phyloP scores from a whole-genome alignment of 768 basidiomycete genomes.

The Termitomyces titanicus region DNA sequence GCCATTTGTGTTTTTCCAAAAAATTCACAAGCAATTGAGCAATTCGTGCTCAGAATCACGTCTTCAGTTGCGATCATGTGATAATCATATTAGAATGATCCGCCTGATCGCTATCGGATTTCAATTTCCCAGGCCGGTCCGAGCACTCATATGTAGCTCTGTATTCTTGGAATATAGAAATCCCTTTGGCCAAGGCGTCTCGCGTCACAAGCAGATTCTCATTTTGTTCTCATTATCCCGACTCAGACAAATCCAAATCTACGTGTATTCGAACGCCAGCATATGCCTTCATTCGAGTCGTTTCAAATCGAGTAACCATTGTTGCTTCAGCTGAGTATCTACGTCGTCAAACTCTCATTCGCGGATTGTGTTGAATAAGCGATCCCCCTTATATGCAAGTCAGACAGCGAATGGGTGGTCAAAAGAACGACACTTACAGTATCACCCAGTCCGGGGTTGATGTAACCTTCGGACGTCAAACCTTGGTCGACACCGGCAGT shows the following conservation, averaged over 20 bases:
- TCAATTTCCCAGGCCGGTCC: too few species aligned
- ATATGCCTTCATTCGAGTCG: too few species aligned
- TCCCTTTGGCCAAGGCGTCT: too few species aligned
- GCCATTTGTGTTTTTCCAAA: conserved; percentile 14
- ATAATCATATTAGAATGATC: too few species aligned
- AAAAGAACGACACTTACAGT: conserved; percentile 49
- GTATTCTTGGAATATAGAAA: too few species aligned
- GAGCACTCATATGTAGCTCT: too few species aligned
- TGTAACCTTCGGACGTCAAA: conserved; percentile 72
- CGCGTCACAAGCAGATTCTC: too few species aligned
- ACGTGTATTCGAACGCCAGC: too few species aligned
- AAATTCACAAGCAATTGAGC: conserved; percentile 22
- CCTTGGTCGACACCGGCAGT: conserved; percentile 75
- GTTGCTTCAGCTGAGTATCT: background rate
- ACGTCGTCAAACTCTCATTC: conserved; percentile 18
- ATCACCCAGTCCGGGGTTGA: conserved; percentile 90
- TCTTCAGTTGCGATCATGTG: conserved; percentile 24
- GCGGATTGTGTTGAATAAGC: conserved; percentile 73
- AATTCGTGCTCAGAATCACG: conserved; percentile 43
- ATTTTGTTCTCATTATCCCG: too few species aligned
- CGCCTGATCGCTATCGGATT: too few species aligned
- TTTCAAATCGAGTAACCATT: too few species aligned
- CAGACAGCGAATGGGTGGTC: background rate
- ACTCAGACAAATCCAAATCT: too few species aligned
- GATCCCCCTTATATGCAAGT: conserved; percentile 65